These are phyloP conservation scores for Linnemannia elongata DNA, from an alignment of 192 early-diverging fungal genomes.

Conservation along the genomic window DNA sequence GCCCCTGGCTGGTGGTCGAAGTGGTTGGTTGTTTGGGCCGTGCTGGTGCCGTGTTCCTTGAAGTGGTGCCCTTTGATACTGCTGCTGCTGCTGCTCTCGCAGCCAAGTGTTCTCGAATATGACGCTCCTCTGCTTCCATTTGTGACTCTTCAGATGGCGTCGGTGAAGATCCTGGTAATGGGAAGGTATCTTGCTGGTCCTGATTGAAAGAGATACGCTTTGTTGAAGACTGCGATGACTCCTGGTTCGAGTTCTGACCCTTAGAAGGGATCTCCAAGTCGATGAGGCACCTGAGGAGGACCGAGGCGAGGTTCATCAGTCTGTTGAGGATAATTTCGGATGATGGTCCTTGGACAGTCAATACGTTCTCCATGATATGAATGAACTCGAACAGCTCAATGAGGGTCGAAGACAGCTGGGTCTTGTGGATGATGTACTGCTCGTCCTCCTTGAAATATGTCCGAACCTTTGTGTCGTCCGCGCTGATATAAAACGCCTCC, in stretches of 20 bases:
- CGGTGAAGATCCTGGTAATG: not conserved
- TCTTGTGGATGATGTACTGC: slow-evolving; percentile 10
- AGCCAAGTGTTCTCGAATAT: not conserved
- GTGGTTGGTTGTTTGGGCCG: not conserved
- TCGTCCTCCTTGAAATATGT: slow-evolving; percentile 36
- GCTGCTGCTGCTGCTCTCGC: not conserved
- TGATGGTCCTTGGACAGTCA: not conserved
- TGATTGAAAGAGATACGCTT: slow-evolving; percentile 1
- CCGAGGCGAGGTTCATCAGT: slow-evolving; percentile 28
- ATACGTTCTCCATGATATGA: slow-evolving; percentile 17
- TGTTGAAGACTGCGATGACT: not conserved
- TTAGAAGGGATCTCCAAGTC: slow-evolving; percentile 39
- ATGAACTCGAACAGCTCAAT: slow-evolving; percentile 29
- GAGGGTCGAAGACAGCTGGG: slow-evolving; percentile 18
- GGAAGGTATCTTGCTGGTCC: not conserved
- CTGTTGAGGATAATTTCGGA: slow-evolving; percentile 15
- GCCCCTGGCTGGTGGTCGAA: not conserved
- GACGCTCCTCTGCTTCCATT: not conserved
- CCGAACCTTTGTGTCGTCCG: slow-evolving; percentile 29
- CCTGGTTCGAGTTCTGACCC: slow-evolving; percentile 8
- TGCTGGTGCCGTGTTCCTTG: slow-evolving; percentile 20
- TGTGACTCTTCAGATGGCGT: not conserved
- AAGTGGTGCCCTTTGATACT: not conserved
- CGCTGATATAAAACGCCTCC: slow-evolving; percentile 36
- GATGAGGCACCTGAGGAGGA: slow-evolving; percentile 20